Evolutionary conservation across 2,329 filamentous ascomycete species (phyloP).

Genomic region (Clarireedia hainanense): DNA sequence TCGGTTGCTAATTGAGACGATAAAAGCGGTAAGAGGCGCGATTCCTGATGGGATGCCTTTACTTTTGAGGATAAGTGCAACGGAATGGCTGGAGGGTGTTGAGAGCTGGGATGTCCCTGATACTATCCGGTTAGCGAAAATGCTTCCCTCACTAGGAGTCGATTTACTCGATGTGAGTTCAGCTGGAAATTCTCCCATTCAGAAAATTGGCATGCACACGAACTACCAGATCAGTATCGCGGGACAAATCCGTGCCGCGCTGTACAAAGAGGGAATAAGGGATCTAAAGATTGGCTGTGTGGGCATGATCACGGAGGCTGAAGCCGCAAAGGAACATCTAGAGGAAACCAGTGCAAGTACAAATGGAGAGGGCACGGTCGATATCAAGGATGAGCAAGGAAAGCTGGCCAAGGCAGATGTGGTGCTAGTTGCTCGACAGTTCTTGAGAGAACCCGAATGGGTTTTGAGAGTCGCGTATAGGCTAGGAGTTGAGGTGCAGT

Average conservation of each 20-base stretch:
- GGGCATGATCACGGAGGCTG: conserved; percentile 58
- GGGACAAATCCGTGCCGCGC: conserved; percentile 58
- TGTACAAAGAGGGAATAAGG: conserved; percentile 48
- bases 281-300: conserved; percentile 65
- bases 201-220: conserved; percentile 49
- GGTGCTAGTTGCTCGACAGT: conserved; percentile 42
- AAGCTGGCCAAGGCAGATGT: conserved; percentile 43
- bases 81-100: conserved; percentile 64
- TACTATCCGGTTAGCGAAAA: conserved; percentile 51
- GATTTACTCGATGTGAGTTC: conserved; percentile 68
- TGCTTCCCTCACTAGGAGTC: conserved; percentile 58
- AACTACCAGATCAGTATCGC: conserved; percentile 71
- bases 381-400: conserved; percentile 32
- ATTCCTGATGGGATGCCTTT: conserved; percentile 64
- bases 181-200: conserved; percentile 54
- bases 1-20: conserved; percentile 59
- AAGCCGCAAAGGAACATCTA: conserved; percentile 51
- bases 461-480: conserved; percentile 54
- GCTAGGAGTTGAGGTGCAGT: conserved; percentile 61
- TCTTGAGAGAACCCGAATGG: conserved; percentile 51
- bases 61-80: conserved; percentile 63
- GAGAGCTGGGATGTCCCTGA: conserved; percentile 59
- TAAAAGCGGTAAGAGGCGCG: conserved; percentile 50
- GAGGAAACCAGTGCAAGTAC: conserved; percentile 43
- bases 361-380: conserved; percentile 35